These are phyloP conservation scores for Salix viminalis DNA, from an alignment of 345 rosid genomes.

Conservation along the genomic window DNA sequence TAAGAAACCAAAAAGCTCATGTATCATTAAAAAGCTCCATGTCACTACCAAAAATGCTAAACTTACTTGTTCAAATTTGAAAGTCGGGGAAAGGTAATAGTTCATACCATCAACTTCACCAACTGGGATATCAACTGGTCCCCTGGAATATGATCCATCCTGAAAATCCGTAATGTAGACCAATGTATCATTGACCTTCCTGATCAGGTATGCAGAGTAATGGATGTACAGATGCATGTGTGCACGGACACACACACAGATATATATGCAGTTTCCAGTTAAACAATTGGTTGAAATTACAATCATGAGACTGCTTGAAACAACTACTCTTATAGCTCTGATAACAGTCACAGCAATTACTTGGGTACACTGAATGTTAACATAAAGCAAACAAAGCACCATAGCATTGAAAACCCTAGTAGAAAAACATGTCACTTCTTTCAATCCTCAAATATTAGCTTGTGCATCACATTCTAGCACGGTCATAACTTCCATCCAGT, in stretches of 20 bases:
- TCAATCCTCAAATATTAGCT: background rate
- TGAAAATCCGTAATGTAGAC: slow-evolving; percentile 21
- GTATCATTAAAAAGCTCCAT: background rate
- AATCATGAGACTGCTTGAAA: background rate
- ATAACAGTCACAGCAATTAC: background rate
- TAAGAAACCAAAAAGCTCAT: background rate
- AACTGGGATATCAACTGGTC: slow-evolving; percentile 71
- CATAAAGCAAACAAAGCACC: background rate
- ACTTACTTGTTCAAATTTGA: slow-evolving; percentile 83
- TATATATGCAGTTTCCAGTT: background rate
- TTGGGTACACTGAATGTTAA: background rate
- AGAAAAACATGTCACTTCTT: background rate
- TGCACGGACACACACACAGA: no score
- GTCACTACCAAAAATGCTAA: slow-evolving; percentile 1
- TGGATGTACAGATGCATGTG: no score
- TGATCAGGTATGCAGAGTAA: background rate
- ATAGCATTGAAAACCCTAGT: background rate
- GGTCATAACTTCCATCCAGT: background rate
- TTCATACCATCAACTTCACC: slow-evolving; percentile 53
- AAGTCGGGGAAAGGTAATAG: slow-evolving; percentile 67
- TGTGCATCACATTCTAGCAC: background rate
- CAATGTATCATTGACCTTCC: background rate
- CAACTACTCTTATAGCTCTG: background rate
- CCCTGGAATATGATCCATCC: slow-evolving; percentile 96
- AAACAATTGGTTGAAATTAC: background rate